Base-by-base conservation (phyloP, 1,139 yeast genomes). In the Candida gigantensis region DNA sequence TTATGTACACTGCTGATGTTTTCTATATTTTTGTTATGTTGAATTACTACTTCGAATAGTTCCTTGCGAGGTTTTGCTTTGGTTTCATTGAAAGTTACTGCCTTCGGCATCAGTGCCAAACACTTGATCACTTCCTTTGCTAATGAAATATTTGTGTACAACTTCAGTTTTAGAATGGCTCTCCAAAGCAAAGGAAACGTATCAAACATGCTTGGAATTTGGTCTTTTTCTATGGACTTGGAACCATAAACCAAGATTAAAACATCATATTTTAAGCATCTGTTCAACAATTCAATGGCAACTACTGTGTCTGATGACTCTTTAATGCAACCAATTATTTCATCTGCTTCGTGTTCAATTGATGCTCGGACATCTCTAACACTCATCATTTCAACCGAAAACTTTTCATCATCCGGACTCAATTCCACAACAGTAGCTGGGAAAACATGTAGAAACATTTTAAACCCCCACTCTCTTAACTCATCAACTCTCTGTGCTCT, bases 191-290 rank as follows among this genome's bases (percentile, higher is more conserved):
- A 59, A 1, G 78, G 71, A 29, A 74, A 65, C 8, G 74, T 62
- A 16, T 72, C 74, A 34, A 62, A 62, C 0, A 76, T 60, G 1
- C 73, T 60, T 0, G 76, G 70, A 3, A 56, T 53, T 32, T 65
- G 62, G 8, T 60, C 58, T 2, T 53, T 53, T 21, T 70, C 65
- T 12, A 82, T 56, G 19, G 67, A 58, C 25, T 60, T 58, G 13
- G 83, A 72, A 41, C 74, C 72, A 43, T 78, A 79, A 2, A 83
- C 74, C 36, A 82, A 58, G n/a, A 72, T 58, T 10, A 72, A 53
- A 13, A 81, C 61, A 52, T 84, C 94, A 52, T 75, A 81, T 28
- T 64, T 56, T 18, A 83, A 52, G 13, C 82, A 69, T 11, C 64
- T 53, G 0, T 68, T 53, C 9, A 81, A 58, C 5, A 82, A 64